These are phyloP conservation scores for Cryoendolithus antarcticus DNA, from an alignment of 2,329 filamentous ascomycete species.

Conservation along the genomic window DNA sequence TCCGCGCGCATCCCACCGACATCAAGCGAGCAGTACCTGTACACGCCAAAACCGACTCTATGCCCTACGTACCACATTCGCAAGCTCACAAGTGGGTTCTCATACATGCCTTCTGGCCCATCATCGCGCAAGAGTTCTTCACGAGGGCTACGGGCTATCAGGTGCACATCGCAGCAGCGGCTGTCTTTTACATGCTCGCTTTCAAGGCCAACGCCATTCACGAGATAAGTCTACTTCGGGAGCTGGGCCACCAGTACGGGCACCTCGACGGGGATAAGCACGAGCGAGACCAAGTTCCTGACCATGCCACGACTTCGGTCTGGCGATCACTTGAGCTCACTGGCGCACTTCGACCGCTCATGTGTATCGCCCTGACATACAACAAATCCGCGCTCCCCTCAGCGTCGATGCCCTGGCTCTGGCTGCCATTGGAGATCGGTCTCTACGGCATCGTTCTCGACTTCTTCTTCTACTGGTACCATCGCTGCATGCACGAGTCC, in stretches of 20 bases:
- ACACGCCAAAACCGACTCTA: constrained; percentile 29
- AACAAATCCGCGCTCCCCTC: constrained; percentile 12
- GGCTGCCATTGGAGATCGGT: constrained; percentile 28
- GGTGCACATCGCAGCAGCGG: constrained; percentile 20
- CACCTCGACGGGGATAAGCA: constrained; percentile 36
- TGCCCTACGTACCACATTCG: constrained; percentile 28
- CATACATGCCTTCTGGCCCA: constrained; percentile 25
- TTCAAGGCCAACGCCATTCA: constrained; percentile 32
- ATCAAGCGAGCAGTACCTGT: constrained; percentile 24
- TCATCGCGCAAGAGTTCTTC: constrained; percentile 28
- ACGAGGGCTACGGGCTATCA: constrained; percentile 20
- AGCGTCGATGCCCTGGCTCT: constrained; percentile 12
- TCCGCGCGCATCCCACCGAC: constrained; percentile 7
- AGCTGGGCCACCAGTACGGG: constrained; percentile 27
- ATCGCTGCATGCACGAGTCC: constrained; percentile 31
- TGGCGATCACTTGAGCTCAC: constrained; percentile 6
- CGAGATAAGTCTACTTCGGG: constrained; percentile 27
- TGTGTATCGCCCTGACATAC: constrained; percentile 24
- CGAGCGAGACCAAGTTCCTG: constrained; percentile 31
- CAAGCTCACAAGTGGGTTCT: constrained; percentile 30
- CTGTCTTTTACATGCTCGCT: constrained; percentile 26
- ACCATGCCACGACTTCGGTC: constrained; percentile 17
- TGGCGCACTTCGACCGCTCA: constrained; percentile 8
- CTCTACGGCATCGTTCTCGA: constrained; percentile 33
- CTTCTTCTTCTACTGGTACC: constrained; percentile 36